These are phyloP conservation scores for Ophiocordyceps camponoti-leonardi DNA, from an alignment of 2,329 filamentous ascomycete species.

Conservation along the genomic window DNA sequence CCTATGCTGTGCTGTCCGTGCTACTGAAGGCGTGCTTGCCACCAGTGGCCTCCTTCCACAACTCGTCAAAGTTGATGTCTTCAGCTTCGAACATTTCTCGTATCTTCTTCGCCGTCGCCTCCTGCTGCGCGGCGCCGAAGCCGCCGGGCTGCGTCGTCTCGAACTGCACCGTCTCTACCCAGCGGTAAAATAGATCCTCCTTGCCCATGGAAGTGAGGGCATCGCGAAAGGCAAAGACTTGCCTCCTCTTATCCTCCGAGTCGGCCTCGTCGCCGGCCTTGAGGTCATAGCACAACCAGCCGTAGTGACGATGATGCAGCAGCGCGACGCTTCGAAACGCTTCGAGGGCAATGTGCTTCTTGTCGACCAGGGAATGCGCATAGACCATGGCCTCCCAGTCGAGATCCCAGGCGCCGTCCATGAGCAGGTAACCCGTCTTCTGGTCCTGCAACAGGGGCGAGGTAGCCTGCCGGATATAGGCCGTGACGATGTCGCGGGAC, in stretches of 20 bases:
- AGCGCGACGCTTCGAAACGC: conserved; percentile 57
- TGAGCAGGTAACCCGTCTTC: conserved; percentile 79
- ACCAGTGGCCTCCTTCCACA: conserved; percentile 52
- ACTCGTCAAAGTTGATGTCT: conserved; percentile 64
- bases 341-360: conserved; percentile 40
- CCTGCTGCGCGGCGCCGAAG: conserved; percentile 59
- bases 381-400: conserved; percentile 70
- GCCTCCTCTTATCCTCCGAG: conserved; percentile 49
- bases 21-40: not conserved
- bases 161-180: conserved; percentile 84
- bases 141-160: conserved; percentile 66
- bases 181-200: conserved; percentile 77
- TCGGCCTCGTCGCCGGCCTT: conserved; percentile 33
- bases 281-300: conserved; percentile 46
- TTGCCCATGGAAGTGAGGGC: conserved; percentile 61
- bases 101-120: conserved; percentile 55
- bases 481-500: conserved; percentile 40
- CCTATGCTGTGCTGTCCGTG: not conserved
- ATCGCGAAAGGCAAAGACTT: conserved; percentile 68
- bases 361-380: conserved; percentile 53
- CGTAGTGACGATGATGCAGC: conserved; percentile 47
- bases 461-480: conserved; percentile 50
- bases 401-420: conserved; percentile 73
- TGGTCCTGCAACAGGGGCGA: conserved; percentile 45
- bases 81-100: conserved; percentile 57